Percentiles rank a stretch among this genome's conserved stretches.
Conservation (phyloP, 441 rosid species). For the Bruguiera hainesii region DNA sequence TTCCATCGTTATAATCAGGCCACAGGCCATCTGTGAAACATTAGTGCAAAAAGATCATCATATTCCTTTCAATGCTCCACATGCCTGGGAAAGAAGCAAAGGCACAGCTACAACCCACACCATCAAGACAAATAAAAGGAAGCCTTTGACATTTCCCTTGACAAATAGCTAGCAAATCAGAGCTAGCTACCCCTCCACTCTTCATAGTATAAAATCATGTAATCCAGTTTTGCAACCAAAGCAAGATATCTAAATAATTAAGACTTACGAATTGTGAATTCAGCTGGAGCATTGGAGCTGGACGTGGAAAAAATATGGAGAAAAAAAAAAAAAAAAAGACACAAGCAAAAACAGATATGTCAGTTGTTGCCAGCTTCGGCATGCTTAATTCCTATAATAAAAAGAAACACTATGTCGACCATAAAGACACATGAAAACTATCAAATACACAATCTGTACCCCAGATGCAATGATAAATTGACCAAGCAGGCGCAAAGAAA, state of each 20-base stretch:
- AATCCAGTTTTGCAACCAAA: background rate
- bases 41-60: conserved; percentile 19
- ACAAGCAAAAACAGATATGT: background rate
- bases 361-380: conserved; percentile 11
- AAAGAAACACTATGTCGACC: background rate
- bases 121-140: background rate
- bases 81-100: background rate
- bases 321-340: conserved; percentile 1
- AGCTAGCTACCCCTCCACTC: background rate
- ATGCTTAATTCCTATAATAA: background rate
- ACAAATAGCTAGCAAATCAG: no score
- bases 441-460: background rate
- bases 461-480: background rate
- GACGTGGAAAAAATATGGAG: background rate
- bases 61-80: background rate
- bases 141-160: background rate
- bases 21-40: conserved; percentile 72
- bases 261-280: conserved; percentile 91
- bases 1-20: conserved; percentile 94
- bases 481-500: background rate
- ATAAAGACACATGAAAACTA: background rate
- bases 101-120: background rate
- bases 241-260: background rate
- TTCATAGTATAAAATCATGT: background rate
- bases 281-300: conserved; percentile 68